These are phyloP conservation scores for Aureobasidium sp. DNA, from an alignment of 2,329 filamentous ascomycete species.

Conservation along the genomic window DNA sequence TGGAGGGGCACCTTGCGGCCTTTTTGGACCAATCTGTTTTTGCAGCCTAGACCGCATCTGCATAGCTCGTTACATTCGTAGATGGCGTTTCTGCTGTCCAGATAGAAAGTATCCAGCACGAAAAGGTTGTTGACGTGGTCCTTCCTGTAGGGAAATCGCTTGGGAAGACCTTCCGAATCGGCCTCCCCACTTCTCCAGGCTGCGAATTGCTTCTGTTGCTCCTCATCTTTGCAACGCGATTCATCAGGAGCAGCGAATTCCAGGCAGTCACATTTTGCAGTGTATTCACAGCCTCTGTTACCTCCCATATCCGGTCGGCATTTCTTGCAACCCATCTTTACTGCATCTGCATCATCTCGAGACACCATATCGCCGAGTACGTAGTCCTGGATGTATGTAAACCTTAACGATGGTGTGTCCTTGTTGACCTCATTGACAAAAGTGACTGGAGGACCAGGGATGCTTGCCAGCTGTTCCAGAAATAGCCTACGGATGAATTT, in stretches of 20 bases:
- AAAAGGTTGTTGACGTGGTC: constrained; percentile 30
- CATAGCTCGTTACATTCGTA: constrained; percentile 76
- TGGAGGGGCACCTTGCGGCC: constrained; percentile 65
- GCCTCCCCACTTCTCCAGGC: constrained; percentile 24
- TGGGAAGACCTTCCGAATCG: constrained; percentile 35
- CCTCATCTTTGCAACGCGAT: constrained; percentile 20
- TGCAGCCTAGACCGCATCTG: constrained; percentile 56
- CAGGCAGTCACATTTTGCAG: constrained; percentile 58
- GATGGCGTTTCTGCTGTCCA: constrained; percentile 46
- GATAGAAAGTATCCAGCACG: constrained; percentile 37
- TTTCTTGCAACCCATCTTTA: constrained; percentile 58
- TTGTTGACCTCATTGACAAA: constrained; percentile 59
- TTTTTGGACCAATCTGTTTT: constrained; percentile 69
- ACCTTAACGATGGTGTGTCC: constrained; percentile 51
- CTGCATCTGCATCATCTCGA: constrained; percentile 49
- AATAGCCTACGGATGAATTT: constrained; percentile 35
- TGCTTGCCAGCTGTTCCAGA: constrained; percentile 23
- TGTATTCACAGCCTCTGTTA: constrained; percentile 55
- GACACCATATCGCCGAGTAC: constrained; percentile 55
- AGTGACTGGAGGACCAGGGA: constrained; percentile 41
- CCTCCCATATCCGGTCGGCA: constrained; percentile 53
- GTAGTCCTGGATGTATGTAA: constrained; percentile 61
- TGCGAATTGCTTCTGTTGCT: constrained; percentile 20
- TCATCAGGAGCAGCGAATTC: constrained; percentile 50
- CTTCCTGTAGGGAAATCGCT: constrained; percentile 54